These are phyloP conservation scores for Diaporthe caulivora DNA, from an alignment of 2,329 filamentous ascomycete genomes.

Conservation along the genomic window DNA sequence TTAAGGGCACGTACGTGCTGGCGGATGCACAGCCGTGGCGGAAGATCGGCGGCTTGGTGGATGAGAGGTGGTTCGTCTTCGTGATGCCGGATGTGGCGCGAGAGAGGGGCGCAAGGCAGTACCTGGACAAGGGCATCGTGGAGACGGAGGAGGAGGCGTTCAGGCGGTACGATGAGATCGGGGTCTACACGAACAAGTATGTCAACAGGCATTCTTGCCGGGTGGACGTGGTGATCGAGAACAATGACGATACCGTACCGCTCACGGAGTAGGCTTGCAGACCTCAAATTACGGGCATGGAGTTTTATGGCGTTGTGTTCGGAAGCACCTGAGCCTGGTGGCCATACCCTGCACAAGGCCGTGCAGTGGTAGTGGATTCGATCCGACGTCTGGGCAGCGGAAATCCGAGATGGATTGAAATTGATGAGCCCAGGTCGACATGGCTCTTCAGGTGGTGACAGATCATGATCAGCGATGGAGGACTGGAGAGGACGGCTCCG, in stretches of 20 bases:
- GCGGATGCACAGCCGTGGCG: slow-evolving; percentile 19
- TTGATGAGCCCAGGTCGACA: too few relatives aligned
- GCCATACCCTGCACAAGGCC: too few relatives aligned
- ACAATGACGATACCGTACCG: slow-evolving; percentile 20
- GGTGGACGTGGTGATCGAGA: slow-evolving; percentile 20
- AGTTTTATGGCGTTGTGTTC: too few relatives aligned
- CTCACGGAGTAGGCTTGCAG: not conserved
- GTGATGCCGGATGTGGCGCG: slow-evolving; percentile 18
- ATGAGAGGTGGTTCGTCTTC: slow-evolving; percentile 18
- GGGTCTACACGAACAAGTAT: slow-evolving; percentile 14
- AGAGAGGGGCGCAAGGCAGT: slow-evolving; percentile 16
- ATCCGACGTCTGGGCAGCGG: too few relatives aligned
- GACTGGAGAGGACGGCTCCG: too few relatives aligned
- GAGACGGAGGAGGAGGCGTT: slow-evolving; percentile 16
- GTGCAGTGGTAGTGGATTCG: too few relatives aligned
- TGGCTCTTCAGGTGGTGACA: too few relatives aligned
- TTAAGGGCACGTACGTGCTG: slow-evolving; percentile 22
- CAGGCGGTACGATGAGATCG: slow-evolving; percentile 13
- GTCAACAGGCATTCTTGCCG: slow-evolving; percentile 25
- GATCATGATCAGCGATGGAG: too few relatives aligned
- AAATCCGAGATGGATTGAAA: too few relatives aligned
- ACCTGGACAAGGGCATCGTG: slow-evolving; percentile 21
- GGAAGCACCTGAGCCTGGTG: not conserved
- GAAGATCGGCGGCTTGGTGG: not conserved
- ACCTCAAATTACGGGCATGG: not conserved